Evolutionary conservation across 2,329 filamentous ascomycete genomes (phyloP), one percentile per base, ranked within the genome.

Genomic region (Decorospora gaudefroyi): DNA sequence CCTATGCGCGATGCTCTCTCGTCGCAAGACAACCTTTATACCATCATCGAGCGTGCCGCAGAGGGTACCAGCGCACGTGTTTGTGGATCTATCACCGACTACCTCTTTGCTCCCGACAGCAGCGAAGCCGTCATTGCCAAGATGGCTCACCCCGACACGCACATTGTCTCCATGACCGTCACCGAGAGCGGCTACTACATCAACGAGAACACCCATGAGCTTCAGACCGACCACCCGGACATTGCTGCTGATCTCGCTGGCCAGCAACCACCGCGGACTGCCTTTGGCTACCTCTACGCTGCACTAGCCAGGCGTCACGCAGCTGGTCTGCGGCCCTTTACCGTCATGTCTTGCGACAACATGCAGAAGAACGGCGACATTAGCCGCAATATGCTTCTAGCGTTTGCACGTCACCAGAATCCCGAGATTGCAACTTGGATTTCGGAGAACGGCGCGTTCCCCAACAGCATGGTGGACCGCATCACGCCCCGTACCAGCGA

Each of bases 401-500:
- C 57, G 0, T 64, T 61, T 22, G 59, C 57, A 16, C 50, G 50
- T 17, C 59, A 56, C 42, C 52, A 53, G 32, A 46, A 64, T 36
- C 52, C 57, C 4, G 54, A 62, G 29, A 46, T 64, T 17, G 60
- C 60, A 21, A 46, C 48, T 22, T 64, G 60, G 60, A 53, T 64
- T 12, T 53, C 57, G 30, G 44, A 54, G 43, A 59, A 62, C 29
- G 60, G 60, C 41, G 60, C 60, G 21, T 64, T 64, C 53, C 60
- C 60, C 40, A 64, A 64, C 55, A 59, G 55, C 37, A 64, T 64
- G 60, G 60, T 64, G 5, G 60, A 64, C 52, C 53, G 60, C n/a
- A 64, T 64, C 35, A 64, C 60, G 12, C 60, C 60, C 17, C 48
- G 59, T 22, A 64, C 60, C 22, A 49, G 51, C 10, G 57, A 61